Conservation (phyloP, 2,329 filamentous ascomycete species). For the Ophiostoma tasmaniense region DNA sequence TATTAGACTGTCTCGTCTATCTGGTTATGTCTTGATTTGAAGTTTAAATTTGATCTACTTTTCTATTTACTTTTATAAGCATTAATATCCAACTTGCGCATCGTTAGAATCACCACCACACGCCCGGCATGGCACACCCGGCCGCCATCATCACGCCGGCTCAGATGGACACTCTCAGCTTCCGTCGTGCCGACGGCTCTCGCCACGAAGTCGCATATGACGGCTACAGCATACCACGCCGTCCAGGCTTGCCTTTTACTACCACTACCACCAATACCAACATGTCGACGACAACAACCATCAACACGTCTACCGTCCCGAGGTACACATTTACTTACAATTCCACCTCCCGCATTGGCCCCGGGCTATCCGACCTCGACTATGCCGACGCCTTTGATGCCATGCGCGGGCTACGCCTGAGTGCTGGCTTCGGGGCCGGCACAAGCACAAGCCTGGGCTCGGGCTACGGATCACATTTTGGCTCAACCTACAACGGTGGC, state of each 20-base stretch:
- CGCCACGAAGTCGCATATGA: conserved; percentile 9
- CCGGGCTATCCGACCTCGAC: not conserved
- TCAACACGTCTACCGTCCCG: not conserved
- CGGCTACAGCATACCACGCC: not conserved
- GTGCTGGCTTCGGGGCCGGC: not conserved
- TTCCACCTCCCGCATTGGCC: not conserved
- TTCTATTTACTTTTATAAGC: too few relatives aligned
- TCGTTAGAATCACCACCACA: too few relatives aligned
- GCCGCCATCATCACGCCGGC: not conserved
- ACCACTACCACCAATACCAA: not conserved
- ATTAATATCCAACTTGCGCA: too few relatives aligned
- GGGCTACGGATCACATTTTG: not conserved
- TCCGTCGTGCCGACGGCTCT: conserved; percentile 16
- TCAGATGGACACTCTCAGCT: not conserved
- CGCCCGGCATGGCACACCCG: not conserved
- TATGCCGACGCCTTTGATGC: not conserved
- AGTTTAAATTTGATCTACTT: not conserved
- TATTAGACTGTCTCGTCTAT: not conserved
- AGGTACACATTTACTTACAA: not conserved
- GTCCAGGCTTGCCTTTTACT: not conserved
- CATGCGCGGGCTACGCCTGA: not conserved
- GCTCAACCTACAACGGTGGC: not conserved
- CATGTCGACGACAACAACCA: not conserved
- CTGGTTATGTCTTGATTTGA: not conserved
- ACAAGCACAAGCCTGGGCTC: not conserved